phyloP scores from a whole-genome alignment of 192 early-diverging fungal species.

The Backusella luteola region DNA sequence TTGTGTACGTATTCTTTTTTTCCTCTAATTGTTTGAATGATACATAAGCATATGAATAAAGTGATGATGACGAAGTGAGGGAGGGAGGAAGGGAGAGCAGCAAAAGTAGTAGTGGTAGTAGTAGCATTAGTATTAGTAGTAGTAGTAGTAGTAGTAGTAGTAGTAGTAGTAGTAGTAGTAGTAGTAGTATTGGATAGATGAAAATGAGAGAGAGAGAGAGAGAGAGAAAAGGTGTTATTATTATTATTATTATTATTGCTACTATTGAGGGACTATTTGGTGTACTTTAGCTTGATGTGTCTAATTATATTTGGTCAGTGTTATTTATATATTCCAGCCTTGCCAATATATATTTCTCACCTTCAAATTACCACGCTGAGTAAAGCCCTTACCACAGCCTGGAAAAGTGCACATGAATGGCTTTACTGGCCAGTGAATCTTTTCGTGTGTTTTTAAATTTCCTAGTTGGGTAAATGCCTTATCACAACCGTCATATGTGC shows the following conservation, averaged over 20 bases:
- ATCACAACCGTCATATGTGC: conserved; percentile 10
- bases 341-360: background rate
- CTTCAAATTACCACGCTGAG: conserved; percentile 21
- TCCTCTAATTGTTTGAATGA: too few species aligned
- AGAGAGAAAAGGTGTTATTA: background rate
- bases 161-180: too few species aligned
- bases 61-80: background rate
- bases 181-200: too few species aligned
- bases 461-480: conserved; percentile 21
- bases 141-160: too few species aligned
- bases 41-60: background rate
- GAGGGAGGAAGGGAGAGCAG: background rate
- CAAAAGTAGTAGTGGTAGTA: too few species aligned
- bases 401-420: conserved; percentile 11
- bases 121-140: too few species aligned
- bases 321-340: background rate
- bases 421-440: conserved; percentile 20
- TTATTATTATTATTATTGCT: background rate
- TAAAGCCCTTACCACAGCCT: conserved; percentile 16
- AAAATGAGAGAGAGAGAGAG: background rate
- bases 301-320: background rate
- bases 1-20: too few species aligned
- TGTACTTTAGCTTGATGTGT: conserved; percentile 24
- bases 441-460: conserved; percentile 20
- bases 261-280: conserved; percentile 8